Base-by-base conservation (phyloP, 352 stramenopile species). In the Phytopythium sindhum region DNA sequence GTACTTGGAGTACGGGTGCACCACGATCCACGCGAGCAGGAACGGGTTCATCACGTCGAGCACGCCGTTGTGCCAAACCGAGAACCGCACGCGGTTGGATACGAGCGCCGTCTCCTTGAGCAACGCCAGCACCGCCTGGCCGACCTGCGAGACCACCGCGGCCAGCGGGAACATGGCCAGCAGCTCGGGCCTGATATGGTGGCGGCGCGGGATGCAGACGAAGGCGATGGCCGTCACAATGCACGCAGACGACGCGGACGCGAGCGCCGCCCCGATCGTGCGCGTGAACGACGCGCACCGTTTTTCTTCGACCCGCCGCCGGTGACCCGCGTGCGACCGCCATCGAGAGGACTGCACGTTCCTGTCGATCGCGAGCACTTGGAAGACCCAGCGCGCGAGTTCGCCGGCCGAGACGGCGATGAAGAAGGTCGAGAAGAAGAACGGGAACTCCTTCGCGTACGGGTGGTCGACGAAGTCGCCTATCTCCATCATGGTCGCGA, bases 401-500 rank as follows among this genome's bases (percentile, higher is more conserved):
- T 85, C 69, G 1, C 66, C 74, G 6, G 66, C 70, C 15, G 71
- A 57, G 9, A 86, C 68, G 10, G 73, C 70, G 60, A 86, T 41
- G 57, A 88, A 86, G 63, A 89, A 89, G 6, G 76, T 68, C 11
- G 66, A 73, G 31, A 89, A 65, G 19, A 83, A 61, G 57, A 72
- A 68, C 15, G 64, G 61, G 11, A 78, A 63, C 1, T 75, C 65
- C 33, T 61, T 58, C 1, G 79, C 68, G 29, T 70, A 41, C 2
- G 80, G 80, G 47, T 88, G 68, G 31, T 80, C 70, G 2, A 90
- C 60, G 42, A 87, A 80, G 60, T 88, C 80, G 1, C 75, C 67
- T 15, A 84, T 72, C 31, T 85, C 80, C 74, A 88, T 85, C 72
- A 90, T 77, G n/a, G 84, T 80, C n/a, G 76, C 60, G 11, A 81